A percentile compares a stretch with the other conserved stretches of the same genome.
phyloP scores from a whole-genome alignment of 371 early-diverging fungal species.

The Actinomucor elegans region DNA sequence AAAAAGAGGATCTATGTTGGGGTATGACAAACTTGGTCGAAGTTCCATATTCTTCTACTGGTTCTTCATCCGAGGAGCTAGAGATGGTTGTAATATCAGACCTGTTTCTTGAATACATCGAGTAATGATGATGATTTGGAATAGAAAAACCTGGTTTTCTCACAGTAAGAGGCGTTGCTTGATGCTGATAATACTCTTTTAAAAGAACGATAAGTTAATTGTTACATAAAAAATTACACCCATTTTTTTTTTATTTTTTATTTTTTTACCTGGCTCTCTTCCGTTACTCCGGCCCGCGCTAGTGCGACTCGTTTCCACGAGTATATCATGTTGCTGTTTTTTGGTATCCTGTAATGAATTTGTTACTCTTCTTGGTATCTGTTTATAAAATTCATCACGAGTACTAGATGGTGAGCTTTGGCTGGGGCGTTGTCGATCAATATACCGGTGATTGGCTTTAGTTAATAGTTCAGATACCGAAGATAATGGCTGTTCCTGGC shows the following conservation, averaged over 20 bases:
- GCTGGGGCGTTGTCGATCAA: too few relatives aligned
- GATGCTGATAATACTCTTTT: too few relatives aligned
- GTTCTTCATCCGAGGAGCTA: background rate
- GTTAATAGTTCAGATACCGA: too few relatives aligned
- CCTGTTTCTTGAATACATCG: too few relatives aligned
- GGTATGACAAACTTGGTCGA: background rate
- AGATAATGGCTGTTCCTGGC: too few relatives aligned
- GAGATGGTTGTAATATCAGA: background rate
- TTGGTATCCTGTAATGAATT: conserved; percentile 2
- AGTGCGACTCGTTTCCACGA: background rate
- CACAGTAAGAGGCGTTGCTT: background rate
- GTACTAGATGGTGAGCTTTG: too few relatives aligned
- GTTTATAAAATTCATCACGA: background rate
- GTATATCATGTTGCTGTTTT: background rate
- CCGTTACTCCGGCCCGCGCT: background rate
- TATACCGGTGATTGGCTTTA: too few relatives aligned
- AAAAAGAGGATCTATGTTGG: background rate
- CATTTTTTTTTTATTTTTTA: background rate
- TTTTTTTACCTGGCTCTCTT: background rate
- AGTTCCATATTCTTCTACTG: background rate
- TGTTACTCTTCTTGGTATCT: background rate
- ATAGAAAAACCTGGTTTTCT: too few relatives aligned
- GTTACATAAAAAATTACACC: background rate
- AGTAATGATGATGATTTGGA: too few relatives aligned
- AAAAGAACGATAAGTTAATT: too few relatives aligned